Conservation (phyloP, 768 basidiomycete species). For the Lactifluus pinguis region DNA sequence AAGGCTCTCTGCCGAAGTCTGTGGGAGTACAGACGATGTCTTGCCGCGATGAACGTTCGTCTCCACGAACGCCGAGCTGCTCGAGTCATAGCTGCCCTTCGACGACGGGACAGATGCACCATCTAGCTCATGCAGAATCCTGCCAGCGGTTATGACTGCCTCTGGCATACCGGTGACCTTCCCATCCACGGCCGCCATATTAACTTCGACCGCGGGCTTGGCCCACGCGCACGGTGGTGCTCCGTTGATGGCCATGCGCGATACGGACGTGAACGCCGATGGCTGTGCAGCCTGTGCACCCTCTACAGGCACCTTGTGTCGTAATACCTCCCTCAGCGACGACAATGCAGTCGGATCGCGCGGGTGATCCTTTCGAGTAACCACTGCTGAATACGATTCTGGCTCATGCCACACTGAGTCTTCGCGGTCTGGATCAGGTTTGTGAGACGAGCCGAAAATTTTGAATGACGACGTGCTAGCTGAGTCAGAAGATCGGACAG, state of each 20-base stretch:
- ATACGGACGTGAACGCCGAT: constrained; percentile 18
- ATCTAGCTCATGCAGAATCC: constrained; percentile 39
- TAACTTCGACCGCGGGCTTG: constrained; percentile 51
- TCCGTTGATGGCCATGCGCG: constrained; percentile 18
- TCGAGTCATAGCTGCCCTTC: constrained; percentile 18
- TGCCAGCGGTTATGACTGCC: constrained; percentile 32
- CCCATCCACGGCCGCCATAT: constrained; percentile 41
- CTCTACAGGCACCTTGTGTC: constrained; percentile 41
- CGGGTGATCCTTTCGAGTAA: constrained; percentile 55
- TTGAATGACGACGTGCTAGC: constrained; percentile 35
- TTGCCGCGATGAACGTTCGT: constrained; percentile 31
- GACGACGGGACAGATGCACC: constrained; percentile 22
- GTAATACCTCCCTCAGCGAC: constrained; percentile 52
- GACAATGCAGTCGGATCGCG: constrained; percentile 50
- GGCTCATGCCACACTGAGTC: constrained; percentile 50
- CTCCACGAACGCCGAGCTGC: constrained; percentile 28
- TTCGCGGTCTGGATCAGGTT: constrained; percentile 54
- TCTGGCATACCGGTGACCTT: constrained; percentile 33
- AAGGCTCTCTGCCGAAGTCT: constrained; percentile 31
- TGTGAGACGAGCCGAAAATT: constrained; percentile 36
- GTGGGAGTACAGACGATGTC: constrained; percentile 33
- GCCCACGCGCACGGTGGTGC: constrained; percentile 38
- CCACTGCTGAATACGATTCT: constrained; percentile 50
- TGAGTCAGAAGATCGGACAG: constrained; percentile 22
- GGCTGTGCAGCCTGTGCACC: constrained; percentile 18